Evolutionary conservation across 2,329 filamentous ascomycete species (phyloP).

Genomic region (Nothophaeocryptopus gaeumannii): DNA sequence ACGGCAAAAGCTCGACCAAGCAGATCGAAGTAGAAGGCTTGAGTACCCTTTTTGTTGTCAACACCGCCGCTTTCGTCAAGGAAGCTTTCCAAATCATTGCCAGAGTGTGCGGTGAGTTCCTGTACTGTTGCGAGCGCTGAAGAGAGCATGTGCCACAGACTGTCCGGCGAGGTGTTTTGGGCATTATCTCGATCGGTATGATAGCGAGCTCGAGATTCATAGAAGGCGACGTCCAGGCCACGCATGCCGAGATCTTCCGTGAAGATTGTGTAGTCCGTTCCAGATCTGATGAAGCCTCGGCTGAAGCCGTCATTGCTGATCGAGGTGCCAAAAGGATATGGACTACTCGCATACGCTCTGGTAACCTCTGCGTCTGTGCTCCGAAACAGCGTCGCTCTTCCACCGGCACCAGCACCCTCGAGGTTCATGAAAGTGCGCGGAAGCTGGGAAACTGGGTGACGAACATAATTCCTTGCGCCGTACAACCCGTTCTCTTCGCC

Average conservation of each 20-base stretch:
- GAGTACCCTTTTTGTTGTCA: slow-evolving; percentile 56
- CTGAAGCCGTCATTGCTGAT: slow-evolving; percentile 82
- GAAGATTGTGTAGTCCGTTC: slow-evolving; percentile 88
- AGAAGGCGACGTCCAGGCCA: slow-evolving; percentile 89
- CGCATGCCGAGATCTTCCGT: slow-evolving; percentile 73
- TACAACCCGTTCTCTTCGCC: slow-evolving; percentile 92
- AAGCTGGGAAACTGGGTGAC: slow-evolving; percentile 76
- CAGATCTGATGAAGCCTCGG: slow-evolving; percentile 71
- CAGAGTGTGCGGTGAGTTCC: slow-evolving; percentile 66
- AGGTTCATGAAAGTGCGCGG: slow-evolving; percentile 89
- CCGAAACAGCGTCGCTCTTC: slow-evolving; percentile 69
- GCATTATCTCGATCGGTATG: slow-evolving; percentile 88
- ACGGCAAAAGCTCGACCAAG: slow-evolving; percentile 78
- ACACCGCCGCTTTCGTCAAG: slow-evolving; percentile 58
- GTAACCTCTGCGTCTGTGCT: slow-evolving; percentile 85
- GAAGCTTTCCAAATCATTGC: slow-evolving; percentile 62
- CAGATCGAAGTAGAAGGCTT: slow-evolving; percentile 90
- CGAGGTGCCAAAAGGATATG: slow-evolving; percentile 79
- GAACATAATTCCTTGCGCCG: slow-evolving; percentile 78
- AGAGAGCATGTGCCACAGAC: slow-evolving; percentile 94
- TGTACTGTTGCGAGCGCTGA: slow-evolving; percentile 72
- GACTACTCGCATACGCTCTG: slow-evolving; percentile 67
- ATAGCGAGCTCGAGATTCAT: slow-evolving; percentile 78
- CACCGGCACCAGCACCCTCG: slow-evolving; percentile 90
- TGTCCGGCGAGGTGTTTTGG: slow-evolving; percentile 67